phyloP scores from a whole-genome alignment of 371 early-diverging fungal species.

The Mortierella sp. region DNA sequence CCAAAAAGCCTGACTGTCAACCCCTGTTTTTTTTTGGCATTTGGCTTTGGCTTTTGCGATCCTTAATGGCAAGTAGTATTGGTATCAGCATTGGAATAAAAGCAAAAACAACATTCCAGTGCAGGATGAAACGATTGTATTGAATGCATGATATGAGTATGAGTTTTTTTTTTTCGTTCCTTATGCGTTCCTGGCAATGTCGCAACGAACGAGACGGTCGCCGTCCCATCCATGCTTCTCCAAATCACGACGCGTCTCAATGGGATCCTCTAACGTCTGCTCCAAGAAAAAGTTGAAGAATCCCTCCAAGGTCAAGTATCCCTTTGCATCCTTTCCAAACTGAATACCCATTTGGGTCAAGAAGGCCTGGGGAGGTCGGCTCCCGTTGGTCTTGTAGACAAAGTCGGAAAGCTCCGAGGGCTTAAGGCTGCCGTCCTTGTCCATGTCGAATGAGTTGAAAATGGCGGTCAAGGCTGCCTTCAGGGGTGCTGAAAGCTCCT shows the following conservation, averaged over 20 bases:
- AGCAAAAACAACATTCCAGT: background rate
- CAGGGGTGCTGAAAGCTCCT: constrained; percentile 62
- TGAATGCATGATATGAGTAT: background rate
- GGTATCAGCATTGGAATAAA: background rate
- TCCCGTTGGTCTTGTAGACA: constrained; percentile 71
- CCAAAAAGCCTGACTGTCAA: background rate
- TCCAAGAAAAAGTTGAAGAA: constrained; percentile 74
- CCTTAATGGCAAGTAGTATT: background rate
- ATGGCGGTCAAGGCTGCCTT: constrained; percentile 62
- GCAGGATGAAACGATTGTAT: background rate
- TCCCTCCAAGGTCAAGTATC: constrained; percentile 68
- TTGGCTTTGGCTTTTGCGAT: too few species aligned
- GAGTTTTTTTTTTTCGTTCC: background rate
- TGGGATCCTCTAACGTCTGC: constrained; percentile 71
- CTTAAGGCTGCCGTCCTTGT: constrained; percentile 64
- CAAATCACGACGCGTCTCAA: constrained; percentile 72
- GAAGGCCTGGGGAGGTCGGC: constrained; percentile 68
- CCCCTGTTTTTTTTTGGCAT: background rate
- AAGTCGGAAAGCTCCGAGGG: constrained; percentile 65
- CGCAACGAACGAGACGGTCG: constrained; percentile 51
- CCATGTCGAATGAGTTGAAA: constrained; percentile 68
- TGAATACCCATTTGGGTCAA: constrained; percentile 69
- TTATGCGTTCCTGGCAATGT: constrained; percentile 53
- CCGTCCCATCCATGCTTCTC: constrained; percentile 71
- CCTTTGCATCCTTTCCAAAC: constrained; percentile 65